Conservation (phyloP, 2,329 filamentous ascomycete genomes). For the Gliomastix tumulicola region DNA sequence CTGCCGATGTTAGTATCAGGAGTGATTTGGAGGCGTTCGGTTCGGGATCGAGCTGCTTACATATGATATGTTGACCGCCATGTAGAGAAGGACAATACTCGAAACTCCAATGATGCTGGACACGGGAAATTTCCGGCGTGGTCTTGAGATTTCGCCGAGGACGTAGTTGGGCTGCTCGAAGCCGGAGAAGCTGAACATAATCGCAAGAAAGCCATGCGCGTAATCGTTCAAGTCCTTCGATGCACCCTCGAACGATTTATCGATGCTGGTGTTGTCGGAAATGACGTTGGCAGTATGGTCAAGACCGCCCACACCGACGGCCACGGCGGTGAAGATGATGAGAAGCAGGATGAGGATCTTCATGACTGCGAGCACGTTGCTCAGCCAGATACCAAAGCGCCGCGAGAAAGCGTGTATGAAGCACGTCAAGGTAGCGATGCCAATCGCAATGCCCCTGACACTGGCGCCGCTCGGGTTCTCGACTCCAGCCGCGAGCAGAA, state of each 20-base stretch:
- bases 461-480: slow-evolving; percentile 16
- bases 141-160: slow-evolving; percentile 22
- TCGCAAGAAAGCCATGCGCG: slow-evolving; percentile 31
- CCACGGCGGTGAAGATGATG: slow-evolving; percentile 26
- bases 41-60: no score
- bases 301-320: slow-evolving; percentile 18
- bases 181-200: slow-evolving; percentile 30
- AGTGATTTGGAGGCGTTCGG: no score
- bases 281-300: slow-evolving; percentile 16
- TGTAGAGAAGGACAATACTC: slow-evolving; percentile 21
- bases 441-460: slow-evolving; percentile 40
- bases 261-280: slow-evolving; percentile 14
- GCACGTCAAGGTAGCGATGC: slow-evolving; percentile 31
- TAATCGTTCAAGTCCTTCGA: slow-evolving; percentile 20
- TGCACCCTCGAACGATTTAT: slow-evolving; percentile 13
- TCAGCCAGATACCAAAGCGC: slow-evolving; percentile 40
- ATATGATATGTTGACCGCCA: slow-evolving; percentile 28
- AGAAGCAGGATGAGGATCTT: slow-evolving; percentile 40
- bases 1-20: slow-evolving; percentile 13
- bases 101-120: slow-evolving; percentile 19
- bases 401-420: slow-evolving; percentile 41
- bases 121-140: slow-evolving; percentile 22
- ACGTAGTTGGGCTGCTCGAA: slow-evolving; percentile 31
- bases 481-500: slow-evolving; percentile 24
- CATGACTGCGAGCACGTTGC: slow-evolving; percentile 41